phyloP scores from a whole-genome alignment of 163 green algal genomes.

The Scenedesmus sp. region DNA sequence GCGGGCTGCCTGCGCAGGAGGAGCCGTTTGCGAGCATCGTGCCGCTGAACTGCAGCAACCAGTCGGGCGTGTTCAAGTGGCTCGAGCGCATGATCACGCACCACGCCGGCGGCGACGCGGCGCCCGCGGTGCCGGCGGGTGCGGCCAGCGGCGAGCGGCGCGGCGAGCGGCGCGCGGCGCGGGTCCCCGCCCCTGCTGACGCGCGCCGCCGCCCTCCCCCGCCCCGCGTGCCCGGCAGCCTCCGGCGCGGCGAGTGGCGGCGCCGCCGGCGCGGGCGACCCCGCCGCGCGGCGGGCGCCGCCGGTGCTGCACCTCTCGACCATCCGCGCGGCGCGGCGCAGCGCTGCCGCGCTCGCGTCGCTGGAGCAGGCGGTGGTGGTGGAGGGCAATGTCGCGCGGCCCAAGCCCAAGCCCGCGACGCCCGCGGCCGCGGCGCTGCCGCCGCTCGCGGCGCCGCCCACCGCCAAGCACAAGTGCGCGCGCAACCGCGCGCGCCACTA shows the following conservation, averaged over 20 bases:
- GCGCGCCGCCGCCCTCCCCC: too few species aligned
- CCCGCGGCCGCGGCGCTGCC: not conserved
- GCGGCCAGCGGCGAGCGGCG: too few species aligned
- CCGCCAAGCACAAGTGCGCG: slow-evolving; percentile 34
- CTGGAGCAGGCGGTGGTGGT: not conserved
- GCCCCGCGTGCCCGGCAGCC: too few species aligned
- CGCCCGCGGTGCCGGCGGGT: not conserved
- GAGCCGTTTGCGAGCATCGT: slow-evolving; percentile 53
- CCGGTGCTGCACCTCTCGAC: slow-evolving; percentile 6
- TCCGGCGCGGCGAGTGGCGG: not conserved
- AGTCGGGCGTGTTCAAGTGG: slow-evolving; percentile 60
- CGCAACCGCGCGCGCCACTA: too few species aligned
- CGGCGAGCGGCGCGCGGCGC: too few species aligned
- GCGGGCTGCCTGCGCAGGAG: slow-evolving; percentile 47
- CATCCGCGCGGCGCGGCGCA: slow-evolving; percentile 4
- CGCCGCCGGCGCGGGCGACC: not conserved
- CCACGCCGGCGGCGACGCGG: not conserved
- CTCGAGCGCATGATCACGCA: slow-evolving; percentile 59
- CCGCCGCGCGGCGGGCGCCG: not conserved
- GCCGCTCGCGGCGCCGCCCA: not conserved
- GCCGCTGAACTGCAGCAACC: slow-evolving; percentile 56
- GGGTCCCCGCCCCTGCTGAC: too few species aligned
- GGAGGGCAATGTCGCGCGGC: not conserved
- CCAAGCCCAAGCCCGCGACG: slow-evolving; percentile 12
- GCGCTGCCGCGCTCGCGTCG: slow-evolving; percentile 6